Base-by-base conservation (phyloP, 2,329 filamentous ascomycete species). In the Trichophyton benhamiae region DNA sequence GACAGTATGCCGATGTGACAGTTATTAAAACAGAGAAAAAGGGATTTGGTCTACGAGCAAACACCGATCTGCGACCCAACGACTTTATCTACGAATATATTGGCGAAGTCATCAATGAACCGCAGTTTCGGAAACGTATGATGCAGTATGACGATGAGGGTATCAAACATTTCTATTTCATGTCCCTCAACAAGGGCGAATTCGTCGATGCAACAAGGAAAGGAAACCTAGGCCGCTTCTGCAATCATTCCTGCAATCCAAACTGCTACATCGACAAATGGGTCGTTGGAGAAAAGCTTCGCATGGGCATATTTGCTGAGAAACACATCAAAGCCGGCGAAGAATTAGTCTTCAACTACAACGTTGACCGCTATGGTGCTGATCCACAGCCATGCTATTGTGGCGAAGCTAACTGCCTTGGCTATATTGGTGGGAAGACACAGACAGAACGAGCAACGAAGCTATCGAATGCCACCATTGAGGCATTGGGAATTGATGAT, bases 251-350 rank as follows among this genome's bases (percentile, higher is more conserved):
- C 7, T 99, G 94, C 81, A 96, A 94, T 73, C 94, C 94, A 17
- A 99, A 99, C 72, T 97, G 91, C 76, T 97, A 95, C 75, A 92
- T 99, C 65, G 94, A 99, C 80, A 99, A 99, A 78, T 99, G 94
- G 94, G 91, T 97, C 63, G 91, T 99, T 38, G 91, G 91, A 17
- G 89, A 95, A 69, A 97, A 96, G 78, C 80, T 97, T 72, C 91
- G 94, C 69, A 99, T 99, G 94, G 94, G 94, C 69, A 97, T 99
- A 68, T 99, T 99, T 78, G 89, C 91, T 68, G 83, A 89, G 76
- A 89, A 91, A 66, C 80, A 83, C 69, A 87, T 99, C 71, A 85
- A 86, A 71, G 86, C 88, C 17, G 94, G 94, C 61, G 94, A 99
- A 74, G 94, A 99, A 74, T 79, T 99, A 61, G 91, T 96, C 22